A percentile compares a stretch with the other conserved stretches of the same genome.
Evolutionary conservation across 2,329 filamentous ascomycete genomes (phyloP).

Genomic region (Colletotrichum liaoningense): DNA sequence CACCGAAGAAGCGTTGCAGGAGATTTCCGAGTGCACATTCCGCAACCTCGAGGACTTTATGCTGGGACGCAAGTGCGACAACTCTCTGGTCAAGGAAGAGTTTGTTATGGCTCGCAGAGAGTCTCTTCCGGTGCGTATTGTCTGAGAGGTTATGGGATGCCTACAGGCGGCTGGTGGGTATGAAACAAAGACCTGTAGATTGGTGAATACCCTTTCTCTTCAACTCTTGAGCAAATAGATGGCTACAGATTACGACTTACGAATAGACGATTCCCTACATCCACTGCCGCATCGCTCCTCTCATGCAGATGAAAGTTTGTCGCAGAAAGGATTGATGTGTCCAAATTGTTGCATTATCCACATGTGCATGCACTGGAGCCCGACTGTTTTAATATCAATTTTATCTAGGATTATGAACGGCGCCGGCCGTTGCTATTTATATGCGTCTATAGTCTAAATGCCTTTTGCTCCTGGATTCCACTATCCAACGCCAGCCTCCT

Average conservation of each 20-base stretch:
- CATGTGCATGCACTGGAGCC: neutral
- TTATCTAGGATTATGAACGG: conserved; percentile 10
- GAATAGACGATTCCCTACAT: conserved; percentile 18
- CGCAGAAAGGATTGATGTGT: too few species aligned
- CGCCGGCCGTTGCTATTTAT: neutral
- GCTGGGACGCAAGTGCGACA: conserved; percentile 46
- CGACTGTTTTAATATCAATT: neutral
- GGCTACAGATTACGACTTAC: conserved; percentile 24
- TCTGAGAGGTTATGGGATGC: conserved; percentile 32
- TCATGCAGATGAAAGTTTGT: too few species aligned
- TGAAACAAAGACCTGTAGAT: neutral
- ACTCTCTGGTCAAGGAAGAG: conserved; percentile 47
- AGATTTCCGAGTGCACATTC: conserved; percentile 72
- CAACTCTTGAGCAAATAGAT: neutral
- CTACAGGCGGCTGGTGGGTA: neutral
- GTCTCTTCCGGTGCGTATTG: conserved; percentile 46
- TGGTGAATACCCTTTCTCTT: conserved; percentile 10
- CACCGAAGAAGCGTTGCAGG: conserved; percentile 71
- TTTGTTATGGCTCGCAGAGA: conserved; percentile 36
- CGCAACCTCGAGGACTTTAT: conserved; percentile 64
- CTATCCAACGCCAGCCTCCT: neutral
- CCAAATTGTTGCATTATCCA: too few species aligned
- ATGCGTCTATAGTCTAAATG: conserved; percentile 1
- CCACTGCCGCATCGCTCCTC: neutral
- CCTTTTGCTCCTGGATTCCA: neutral